Evolutionary conservation across 352 stramenopile species (phyloP).

Genomic region (Globisporangium ultimum): DNA sequence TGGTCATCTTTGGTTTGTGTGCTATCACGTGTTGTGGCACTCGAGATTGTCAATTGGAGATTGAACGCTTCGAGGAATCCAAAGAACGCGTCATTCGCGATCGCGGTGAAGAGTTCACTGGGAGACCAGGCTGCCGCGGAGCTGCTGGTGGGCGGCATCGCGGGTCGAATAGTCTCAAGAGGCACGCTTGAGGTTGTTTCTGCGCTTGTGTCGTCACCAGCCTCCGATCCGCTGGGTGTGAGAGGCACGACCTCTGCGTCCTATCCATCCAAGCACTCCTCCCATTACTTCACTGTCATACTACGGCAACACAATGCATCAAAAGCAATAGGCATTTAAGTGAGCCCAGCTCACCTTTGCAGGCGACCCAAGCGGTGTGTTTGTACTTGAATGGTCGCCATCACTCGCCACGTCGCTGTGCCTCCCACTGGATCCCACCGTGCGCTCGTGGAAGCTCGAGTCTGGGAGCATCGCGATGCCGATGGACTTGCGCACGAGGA

Average conservation of each 20-base stretch:
- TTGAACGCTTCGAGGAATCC: constrained; percentile 15
- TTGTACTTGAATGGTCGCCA: too few relatives aligned
- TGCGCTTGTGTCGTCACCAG: background rate
- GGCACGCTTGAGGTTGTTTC: background rate
- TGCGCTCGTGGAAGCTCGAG: background rate
- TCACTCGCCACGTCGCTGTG: background rate
- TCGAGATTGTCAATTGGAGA: constrained; percentile 4
- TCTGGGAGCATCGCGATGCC: constrained; percentile 15
- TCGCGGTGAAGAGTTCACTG: constrained; percentile 13
- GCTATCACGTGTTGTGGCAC: background rate
- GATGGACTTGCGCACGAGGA: constrained; percentile 14
- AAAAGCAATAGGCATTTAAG: too few relatives aligned
- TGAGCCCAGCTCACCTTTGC: too few relatives aligned
- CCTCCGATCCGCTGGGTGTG: too few relatives aligned
- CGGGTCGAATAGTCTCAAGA: background rate
- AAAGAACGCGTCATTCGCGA: constrained; percentile 18
- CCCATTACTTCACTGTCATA: too few relatives aligned
- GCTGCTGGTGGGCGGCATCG: background rate
- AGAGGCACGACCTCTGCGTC: too few relatives aligned
- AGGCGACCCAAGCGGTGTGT: too few relatives aligned
- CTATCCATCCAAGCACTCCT: too few relatives aligned
- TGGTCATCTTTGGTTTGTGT: background rate
- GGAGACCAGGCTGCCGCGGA: constrained; percentile 6
- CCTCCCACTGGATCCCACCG: background rate
- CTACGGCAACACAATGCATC: too few relatives aligned